Evolutionary conservation across 140 eudicot species (phyloP).

Genomic region (Anethum foeniculum): DNA sequence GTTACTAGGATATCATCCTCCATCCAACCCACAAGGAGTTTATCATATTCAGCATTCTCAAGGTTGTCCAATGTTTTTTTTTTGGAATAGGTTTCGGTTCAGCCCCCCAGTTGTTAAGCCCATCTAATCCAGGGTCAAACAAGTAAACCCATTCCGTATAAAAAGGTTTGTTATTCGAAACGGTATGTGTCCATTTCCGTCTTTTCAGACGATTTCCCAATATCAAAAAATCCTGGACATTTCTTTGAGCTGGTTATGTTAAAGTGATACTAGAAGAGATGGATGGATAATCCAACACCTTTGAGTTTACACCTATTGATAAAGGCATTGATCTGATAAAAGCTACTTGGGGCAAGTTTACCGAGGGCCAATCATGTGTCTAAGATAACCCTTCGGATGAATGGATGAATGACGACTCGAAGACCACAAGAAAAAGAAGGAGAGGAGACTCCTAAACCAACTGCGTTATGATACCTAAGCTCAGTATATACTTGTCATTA

Average conservation of each 20-base stretch:
- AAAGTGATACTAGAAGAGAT: background rate
- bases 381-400: background rate
- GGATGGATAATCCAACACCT: background rate
- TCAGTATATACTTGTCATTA: background rate
- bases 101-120: background rate
- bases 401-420: background rate
- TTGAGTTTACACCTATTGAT: background rate
- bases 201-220: background rate
- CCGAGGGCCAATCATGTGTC: background rate
- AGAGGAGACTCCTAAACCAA: background rate
- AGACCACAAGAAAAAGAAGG: background rate
- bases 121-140: background rate
- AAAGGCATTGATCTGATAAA: background rate
- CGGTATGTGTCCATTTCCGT: background rate
- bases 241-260: background rate
- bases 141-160: background rate
- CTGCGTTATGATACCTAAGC: background rate
- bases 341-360: background rate
- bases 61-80: background rate
- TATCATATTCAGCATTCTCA: background rate
- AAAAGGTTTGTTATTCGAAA: background rate
- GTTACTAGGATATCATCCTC: background rate
- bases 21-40: background rate
- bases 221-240: background rate
- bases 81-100: background rate